Evolutionary conservation across 2,329 filamentous ascomycete species (phyloP), one percentile per base, ranked within the genome.

Genomic region (Neoscytalidium dimidiatum): DNA sequence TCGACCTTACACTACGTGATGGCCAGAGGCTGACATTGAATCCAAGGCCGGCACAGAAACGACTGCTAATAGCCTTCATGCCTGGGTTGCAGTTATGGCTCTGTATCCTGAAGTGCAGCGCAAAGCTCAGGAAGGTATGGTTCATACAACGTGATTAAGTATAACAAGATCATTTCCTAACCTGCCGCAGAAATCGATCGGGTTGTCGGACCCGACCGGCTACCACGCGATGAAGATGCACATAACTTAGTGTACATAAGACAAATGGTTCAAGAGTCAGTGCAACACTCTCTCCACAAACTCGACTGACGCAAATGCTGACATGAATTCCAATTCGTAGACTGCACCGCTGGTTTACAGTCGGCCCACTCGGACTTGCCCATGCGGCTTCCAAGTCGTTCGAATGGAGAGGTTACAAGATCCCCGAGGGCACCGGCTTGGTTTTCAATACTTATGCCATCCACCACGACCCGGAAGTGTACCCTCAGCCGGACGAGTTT

Each of bases 391-490:
- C 48, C 2, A 29, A 31, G 48, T 3, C 4, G 3, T 17, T 51
- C 23, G 26, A 51, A 9, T 51, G 48, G 31, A 73, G 77, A 56
- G 75, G 75, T 23, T 72, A 70, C 41, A 69, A 73, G 44, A 70
- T 79, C 35, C 76, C 77, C 26, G 72, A 71, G 0, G 77, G 77
- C 21, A 69, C 75, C 26, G 75, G 76, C 14, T 74, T 79, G 5
- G 74, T 78, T 4, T 74, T 75, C 3, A 74, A 76, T 65, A 79
- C 77, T 62, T 68, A 74, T 19, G 74, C 78, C 60, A 76, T 78
- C 60, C 77, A 78, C 67, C 17, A 43, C 23, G 52, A 57, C 31
- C 19, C 9, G 19, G 13, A 28, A 11, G 38, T 57, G 2, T 57
- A 28, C 21, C 19, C 19, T 17, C 78, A 78, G 62, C 44, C 71